Base-by-base conservation (phyloP, 2,329 filamentous ascomycete species). In the Capronia epimyces region DNA sequence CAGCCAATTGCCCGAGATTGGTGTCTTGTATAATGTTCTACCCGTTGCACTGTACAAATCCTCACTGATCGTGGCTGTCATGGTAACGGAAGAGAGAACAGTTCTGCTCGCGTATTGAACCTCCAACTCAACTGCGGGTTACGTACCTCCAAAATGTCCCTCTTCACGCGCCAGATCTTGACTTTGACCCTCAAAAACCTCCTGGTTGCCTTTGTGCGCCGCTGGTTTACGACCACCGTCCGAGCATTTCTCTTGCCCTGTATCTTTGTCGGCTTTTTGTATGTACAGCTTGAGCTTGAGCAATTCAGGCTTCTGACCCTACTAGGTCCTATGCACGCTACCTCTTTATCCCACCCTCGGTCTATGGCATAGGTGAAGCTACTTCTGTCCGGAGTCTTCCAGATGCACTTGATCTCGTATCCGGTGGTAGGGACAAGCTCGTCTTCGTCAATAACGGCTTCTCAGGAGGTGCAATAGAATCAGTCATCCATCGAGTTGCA, bases 361-460 rank as follows among this genome's bases (percentile, higher is more conserved):
- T 77, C 2, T 95, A 78, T 62, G 90, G 90, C 39, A 82, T 95
- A 58, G 86, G 83, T 39, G 65, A 74, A 0, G 67, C 81, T 0
- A 72, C 69, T 5, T 75, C 82, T 0, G 69, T 95, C 55, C 79
- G 82, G 52, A 77, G 79, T 9, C 75, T 95, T 15, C 63, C 74
- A 27, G 71, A 86, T 55, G 87, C 83, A 1, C 75, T 95, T 25
- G 64, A 68, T 16, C 70, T 71, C 21, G 80, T 83, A 2, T 69
- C 70, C 13, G 73, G 73, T 9, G 81, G 82, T 15, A 77, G 86
- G 56, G 69, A 86, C 59, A 88, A 80, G 44, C 73, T 95, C 12
- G 83, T 83, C 10, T 87, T 96, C 49, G 82, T 95, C 51, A 85
- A 94, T 65, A 89, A 81, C 67, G 86, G 85, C 8, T 70, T 79